Conservation (phyloP, 306 rosid species). For the Prunus davidiana region DNA sequence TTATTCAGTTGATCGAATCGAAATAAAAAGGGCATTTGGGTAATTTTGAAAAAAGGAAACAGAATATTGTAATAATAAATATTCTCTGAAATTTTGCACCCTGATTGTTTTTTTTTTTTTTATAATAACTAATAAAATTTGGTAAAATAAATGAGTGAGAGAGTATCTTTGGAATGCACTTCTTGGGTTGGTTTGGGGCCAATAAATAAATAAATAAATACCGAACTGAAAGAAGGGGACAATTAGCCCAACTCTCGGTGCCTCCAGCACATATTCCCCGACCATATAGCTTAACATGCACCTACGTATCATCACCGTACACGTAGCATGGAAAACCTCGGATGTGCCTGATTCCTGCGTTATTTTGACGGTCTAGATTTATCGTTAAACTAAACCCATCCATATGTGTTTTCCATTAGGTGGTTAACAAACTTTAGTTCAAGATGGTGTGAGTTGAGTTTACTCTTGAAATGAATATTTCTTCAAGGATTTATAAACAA, state of each 20-base stretch:
- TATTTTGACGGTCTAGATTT: neutral
- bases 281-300: neutral
- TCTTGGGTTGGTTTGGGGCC: too few species aligned
- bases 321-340: constrained; percentile 2
- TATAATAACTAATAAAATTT: too few species aligned
- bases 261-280: constrained; percentile 20
- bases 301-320: constrained; percentile 9
- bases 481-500: neutral
- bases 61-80: too few species aligned
- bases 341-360: constrained; percentile 4
- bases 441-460: neutral
- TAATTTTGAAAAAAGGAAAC: too few species aligned
- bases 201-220: too few species aligned
- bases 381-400: neutral
- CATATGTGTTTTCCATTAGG: neutral
- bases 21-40: too few species aligned
- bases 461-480: neutral
- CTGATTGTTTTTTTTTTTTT: too few species aligned
- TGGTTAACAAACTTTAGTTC: neutral
- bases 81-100: too few species aligned
- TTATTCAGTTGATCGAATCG: too few species aligned
- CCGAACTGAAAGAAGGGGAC: constrained; percentile 13
- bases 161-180: too few species aligned
- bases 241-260: constrained; percentile 24
- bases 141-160: too few species aligned